phyloP scores from a whole-genome alignment of 768 basidiomycete genomes.

The Xanthoconium stramineum region DNA sequence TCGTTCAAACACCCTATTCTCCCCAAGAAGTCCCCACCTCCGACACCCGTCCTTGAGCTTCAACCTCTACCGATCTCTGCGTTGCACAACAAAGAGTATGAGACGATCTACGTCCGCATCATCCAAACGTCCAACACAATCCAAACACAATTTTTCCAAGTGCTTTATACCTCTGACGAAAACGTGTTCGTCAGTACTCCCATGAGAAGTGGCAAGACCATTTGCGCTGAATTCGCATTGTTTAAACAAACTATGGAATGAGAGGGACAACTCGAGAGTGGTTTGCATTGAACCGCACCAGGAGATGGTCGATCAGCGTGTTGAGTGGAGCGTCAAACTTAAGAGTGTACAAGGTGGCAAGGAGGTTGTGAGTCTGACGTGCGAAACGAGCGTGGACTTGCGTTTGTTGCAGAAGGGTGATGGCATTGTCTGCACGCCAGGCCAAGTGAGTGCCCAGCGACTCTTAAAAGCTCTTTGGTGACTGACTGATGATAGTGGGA shows the following conservation, averaged over 20 bases:
- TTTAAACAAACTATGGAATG: conserved; percentile 94
- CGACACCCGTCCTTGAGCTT: conserved; percentile 90
- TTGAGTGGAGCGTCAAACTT: conserved; percentile 92
- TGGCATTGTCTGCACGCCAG: conserved; percentile 90
- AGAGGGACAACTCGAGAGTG: conserved; percentile 73
- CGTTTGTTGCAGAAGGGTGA: conserved; percentile 88
- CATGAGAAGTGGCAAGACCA: conserved; percentile 95
- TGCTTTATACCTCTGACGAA: conserved; percentile 93
- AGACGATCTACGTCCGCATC: conserved; percentile 78
- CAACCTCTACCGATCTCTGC: conserved; percentile 88
- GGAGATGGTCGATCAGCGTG: conserved; percentile 93
- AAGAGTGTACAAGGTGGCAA: conserved; percentile 82
- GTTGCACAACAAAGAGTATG: conserved; percentile 90
- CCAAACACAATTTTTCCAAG: conserved; percentile 98
- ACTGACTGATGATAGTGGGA: conserved; percentile 70
- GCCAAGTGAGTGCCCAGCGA: conserved; percentile 54
- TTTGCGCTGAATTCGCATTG: conserved; percentile 95
- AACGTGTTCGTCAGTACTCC: conserved; percentile 97
- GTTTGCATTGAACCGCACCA: conserved; percentile 97
- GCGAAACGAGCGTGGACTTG: conserved; percentile 90
- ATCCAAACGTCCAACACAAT: conserved; percentile 96
- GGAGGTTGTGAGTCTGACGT: conserved; percentile 89
- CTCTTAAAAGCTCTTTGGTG: not conserved
- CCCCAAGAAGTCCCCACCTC: conserved; percentile 92
- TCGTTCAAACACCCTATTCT: conserved; percentile 98